Conservation (phyloP, 352 stramenopile genomes). For the Phytophthora fragariae region DNA sequence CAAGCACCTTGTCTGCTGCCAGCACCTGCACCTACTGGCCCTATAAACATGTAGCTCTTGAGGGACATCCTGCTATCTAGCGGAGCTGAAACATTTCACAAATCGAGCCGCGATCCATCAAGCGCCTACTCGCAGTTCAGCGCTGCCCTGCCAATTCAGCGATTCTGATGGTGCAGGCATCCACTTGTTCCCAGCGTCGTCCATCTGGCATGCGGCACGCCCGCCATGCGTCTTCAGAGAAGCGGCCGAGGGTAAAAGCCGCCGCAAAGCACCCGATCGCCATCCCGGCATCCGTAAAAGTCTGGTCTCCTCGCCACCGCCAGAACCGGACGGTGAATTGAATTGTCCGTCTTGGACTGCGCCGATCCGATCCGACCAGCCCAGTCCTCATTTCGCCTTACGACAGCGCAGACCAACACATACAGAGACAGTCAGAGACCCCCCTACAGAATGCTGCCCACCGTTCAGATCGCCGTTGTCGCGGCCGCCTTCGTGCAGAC, state of each 20-base stretch:
- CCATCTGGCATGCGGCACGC: background rate
- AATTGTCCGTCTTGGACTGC: background rate
- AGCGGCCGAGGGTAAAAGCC: constrained; percentile 19
- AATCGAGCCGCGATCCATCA: constrained; percentile 32
- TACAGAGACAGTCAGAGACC: background rate
- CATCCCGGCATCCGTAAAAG: constrained; percentile 31
- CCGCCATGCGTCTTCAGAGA: constrained; percentile 22
- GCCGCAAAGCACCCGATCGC: constrained; percentile 25
- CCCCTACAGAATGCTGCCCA: constrained; percentile 22
- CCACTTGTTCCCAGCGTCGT: background rate
- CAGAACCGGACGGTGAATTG: constrained; percentile 29
- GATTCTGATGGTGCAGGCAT: constrained; percentile 28
- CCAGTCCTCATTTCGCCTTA: constrained; percentile 38
- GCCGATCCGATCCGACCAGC: constrained; percentile 3
- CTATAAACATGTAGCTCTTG: background rate
- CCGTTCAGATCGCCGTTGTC: constrained; percentile 31
- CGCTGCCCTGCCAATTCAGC: background rate
- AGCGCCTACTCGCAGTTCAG: background rate
- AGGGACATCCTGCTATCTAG: constrained; percentile 10
- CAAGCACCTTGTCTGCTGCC: background rate
- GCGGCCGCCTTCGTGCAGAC: constrained; percentile 31
- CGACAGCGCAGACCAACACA: constrained; percentile 10
- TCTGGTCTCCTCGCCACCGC: constrained; percentile 33
- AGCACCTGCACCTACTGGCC: background rate
- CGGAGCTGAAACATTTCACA: constrained; percentile 22